Evolutionary conservation across 257 asterid species (phyloP).

Genomic region (Solanum piurae): DNA sequence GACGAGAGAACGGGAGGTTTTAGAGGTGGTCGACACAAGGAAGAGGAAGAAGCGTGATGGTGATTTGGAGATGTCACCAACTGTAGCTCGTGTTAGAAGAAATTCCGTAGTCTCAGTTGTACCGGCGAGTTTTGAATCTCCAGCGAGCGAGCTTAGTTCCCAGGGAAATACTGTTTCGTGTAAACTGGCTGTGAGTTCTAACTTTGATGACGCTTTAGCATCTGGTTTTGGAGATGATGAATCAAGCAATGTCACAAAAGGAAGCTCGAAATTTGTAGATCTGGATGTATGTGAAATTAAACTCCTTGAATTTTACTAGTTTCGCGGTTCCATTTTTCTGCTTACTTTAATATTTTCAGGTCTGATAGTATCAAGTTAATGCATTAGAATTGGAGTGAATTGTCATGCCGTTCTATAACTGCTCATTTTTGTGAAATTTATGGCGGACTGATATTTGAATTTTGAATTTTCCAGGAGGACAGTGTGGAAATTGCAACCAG

Average conservation of each 20-base stretch:
- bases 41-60: conserved; percentile 32
- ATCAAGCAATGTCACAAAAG: conserved; percentile 19
- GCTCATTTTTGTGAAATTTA: not conserved
- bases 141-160: not conserved
- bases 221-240: conserved; percentile 36
- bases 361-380: not conserved
- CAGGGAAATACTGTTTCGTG: not conserved
- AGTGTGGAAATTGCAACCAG: conserved; percentile 15
- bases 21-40: conserved; percentile 4
- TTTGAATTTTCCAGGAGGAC: conserved; percentile 29
- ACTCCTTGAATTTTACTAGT: not conserved
- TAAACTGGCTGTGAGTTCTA: not conserved
- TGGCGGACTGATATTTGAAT: not conserved
- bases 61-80: conserved; percentile 16
- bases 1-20: conserved; percentile 1
- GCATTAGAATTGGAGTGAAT: not conserved
- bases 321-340: not conserved
- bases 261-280: conserved; percentile 30
- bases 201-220: conserved; percentile 21
- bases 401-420: not conserved
- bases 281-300: conserved; percentile 32
- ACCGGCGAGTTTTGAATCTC: conserved; percentile 18
- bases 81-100: conserved; percentile 17
- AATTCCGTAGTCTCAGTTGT: not conserved
- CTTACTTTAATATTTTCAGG: not conserved